Evolutionary conservation across 106 monocot species (phyloP).

Genomic region (Xerophyta viscosa): DNA sequence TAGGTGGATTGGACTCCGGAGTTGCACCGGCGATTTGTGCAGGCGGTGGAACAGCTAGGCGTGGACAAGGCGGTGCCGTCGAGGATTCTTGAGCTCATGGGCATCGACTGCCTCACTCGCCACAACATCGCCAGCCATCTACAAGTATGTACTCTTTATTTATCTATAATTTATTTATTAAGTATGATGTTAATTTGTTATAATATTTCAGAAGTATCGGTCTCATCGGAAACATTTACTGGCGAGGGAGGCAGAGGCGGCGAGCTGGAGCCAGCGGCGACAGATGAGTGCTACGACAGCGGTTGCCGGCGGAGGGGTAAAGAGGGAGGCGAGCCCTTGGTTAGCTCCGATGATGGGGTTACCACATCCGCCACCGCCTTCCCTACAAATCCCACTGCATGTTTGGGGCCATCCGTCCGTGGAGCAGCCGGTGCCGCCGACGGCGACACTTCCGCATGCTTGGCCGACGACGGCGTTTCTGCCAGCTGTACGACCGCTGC

Average conservation of each 20-base stretch:
- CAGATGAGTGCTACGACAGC: slow-evolving; percentile 30
- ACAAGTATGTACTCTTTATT: slow-evolving; percentile 31
- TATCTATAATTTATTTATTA: not conserved
- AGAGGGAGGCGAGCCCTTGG: slow-evolving; percentile 34
- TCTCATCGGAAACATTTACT: slow-evolving; percentile 83
- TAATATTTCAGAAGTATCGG: slow-evolving; percentile 57
- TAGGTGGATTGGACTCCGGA: slow-evolving; percentile 99
- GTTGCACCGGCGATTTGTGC: slow-evolving; percentile 86
- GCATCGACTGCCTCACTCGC: slow-evolving; percentile 83
- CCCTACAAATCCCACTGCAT: slow-evolving; percentile 30
- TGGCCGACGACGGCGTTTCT: too few relatives aligned
- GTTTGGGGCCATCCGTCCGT: slow-evolving; percentile 60
- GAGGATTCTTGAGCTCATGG: slow-evolving; percentile 88
- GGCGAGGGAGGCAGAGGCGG: slow-evolving; percentile 79
- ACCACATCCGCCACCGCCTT: slow-evolving; percentile 23
- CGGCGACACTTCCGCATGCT: slow-evolving; percentile 9
- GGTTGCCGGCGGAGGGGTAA: slow-evolving; percentile 9
- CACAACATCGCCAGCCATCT: slow-evolving; percentile 94
- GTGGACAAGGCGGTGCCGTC: slow-evolving; percentile 95
- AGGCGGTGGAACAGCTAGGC: slow-evolving; percentile 93
- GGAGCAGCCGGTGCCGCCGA: slow-evolving; percentile 13
- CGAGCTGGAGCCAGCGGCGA: slow-evolving; percentile 74
- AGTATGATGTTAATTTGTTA: not conserved
- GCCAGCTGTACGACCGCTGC: not conserved
- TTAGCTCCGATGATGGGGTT: slow-evolving; percentile 39